Evolutionary conservation across 164 flowering plant genomes (phyloP).

Genomic region (Magnolia sinica): DNA sequence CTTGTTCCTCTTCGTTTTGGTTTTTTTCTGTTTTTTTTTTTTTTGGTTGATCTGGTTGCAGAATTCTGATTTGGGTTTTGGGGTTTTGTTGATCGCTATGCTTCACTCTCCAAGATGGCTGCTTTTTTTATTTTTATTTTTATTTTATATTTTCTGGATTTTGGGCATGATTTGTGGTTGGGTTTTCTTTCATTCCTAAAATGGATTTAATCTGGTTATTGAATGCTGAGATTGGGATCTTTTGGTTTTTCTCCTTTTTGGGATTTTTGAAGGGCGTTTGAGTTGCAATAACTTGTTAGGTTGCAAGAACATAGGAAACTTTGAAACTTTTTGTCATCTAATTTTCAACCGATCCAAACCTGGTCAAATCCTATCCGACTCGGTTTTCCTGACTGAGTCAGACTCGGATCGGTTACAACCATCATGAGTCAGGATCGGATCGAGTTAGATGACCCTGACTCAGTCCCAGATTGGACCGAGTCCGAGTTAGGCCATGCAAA

Average conservation of each 20-base stretch:
- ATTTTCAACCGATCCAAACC: too few species aligned
- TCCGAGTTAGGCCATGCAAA: too few species aligned
- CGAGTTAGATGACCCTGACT: too few species aligned
- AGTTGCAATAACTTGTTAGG: too few species aligned
- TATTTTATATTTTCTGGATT: neutral
- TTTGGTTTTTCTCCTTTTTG: neutral
- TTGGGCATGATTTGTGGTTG: neutral
- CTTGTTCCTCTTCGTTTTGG: neutral
- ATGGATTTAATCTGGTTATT: neutral
- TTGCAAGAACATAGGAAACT: too few species aligned
- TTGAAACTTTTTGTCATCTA: too few species aligned
- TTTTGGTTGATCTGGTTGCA: neutral
- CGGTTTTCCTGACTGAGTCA: too few species aligned
- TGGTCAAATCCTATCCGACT: too few species aligned
- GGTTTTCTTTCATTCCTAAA: neutral
- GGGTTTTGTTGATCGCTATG: neutral
- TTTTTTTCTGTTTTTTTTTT: neutral
- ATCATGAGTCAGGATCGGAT: too few species aligned
- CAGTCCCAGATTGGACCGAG: too few species aligned
- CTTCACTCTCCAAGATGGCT: neutral
- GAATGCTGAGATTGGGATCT: neutral
- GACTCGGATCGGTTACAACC: too few species aligned
- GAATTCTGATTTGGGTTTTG: constrained; percentile 5
- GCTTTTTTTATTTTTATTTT: too few species aligned
- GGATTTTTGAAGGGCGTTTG: neutral